Evolutionary conservation across 495 filamentous ascomycete species (phyloP).

Genomic region (Umbilicaria muhlenbergii): DNA sequence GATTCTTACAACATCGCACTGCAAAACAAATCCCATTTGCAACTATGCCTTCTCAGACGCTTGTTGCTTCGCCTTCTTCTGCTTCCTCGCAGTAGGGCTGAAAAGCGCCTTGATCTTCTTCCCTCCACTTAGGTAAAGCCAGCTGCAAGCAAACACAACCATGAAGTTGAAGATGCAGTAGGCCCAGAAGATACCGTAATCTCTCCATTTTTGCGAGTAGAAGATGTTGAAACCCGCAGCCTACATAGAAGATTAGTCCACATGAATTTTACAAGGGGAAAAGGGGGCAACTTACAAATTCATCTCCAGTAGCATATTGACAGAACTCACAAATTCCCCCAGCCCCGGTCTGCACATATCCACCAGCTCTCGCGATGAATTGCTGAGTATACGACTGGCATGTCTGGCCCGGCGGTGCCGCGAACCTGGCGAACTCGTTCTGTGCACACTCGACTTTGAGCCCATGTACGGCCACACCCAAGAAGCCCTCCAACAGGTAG

Average conservation of each 20-base stretch:
- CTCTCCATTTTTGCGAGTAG: constrained; percentile 43
- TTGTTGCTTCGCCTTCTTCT: constrained; percentile 14
- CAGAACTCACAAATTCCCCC: constrained; percentile 44
- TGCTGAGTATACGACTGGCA: constrained; percentile 35
- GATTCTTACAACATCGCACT: too few species aligned
- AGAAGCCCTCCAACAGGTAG: constrained; percentile 62
- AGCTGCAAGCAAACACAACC: constrained; percentile 34
- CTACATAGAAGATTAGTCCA: constrained; percentile 7
- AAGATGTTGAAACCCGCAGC: constrained; percentile 30
- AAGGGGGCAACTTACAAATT: constrained; percentile 19
- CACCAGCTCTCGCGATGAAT: constrained; percentile 29
- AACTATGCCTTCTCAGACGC: constrained; percentile 10
- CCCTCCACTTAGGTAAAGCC: constrained; percentile 35
- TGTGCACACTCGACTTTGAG: constrained; percentile 37
- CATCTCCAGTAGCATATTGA: constrained; percentile 37
- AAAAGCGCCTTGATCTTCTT: constrained; percentile 25
- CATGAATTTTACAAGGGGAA: not conserved
- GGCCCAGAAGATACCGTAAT: constrained; percentile 43
- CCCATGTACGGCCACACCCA: constrained; percentile 41
- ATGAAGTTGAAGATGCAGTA: constrained; percentile 40
- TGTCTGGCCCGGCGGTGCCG: constrained; percentile 30
- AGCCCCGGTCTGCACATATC: constrained; percentile 32
- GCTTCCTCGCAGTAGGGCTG: constrained; percentile 23
- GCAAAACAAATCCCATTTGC: too few species aligned
- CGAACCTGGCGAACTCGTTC: constrained; percentile 41